Conservation (phyloP, 2,329 filamentous ascomycete species). For the Curvularia lunata region DNA sequence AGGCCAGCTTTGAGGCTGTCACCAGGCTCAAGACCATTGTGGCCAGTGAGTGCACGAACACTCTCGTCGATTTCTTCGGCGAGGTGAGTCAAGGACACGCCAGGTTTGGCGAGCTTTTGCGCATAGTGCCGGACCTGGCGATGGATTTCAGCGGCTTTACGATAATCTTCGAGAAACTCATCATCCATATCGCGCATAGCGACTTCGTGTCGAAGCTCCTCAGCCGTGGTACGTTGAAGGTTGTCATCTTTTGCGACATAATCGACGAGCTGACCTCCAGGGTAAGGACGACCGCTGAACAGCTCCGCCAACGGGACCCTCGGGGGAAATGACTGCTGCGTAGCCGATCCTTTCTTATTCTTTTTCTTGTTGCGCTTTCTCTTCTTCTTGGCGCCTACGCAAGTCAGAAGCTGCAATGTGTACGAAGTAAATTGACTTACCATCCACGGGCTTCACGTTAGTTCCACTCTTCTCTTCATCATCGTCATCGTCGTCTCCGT, state of each 20-base stretch:
- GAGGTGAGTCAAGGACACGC: constrained; percentile 77
- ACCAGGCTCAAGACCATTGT: constrained; percentile 75
- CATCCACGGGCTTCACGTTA: constrained; percentile 31
- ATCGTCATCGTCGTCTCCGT: constrained; percentile 54
- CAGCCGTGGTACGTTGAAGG: constrained; percentile 75
- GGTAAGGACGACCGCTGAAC: constrained; percentile 72
- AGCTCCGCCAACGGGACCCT: constrained; percentile 73
- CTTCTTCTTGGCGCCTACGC: constrained; percentile 72
- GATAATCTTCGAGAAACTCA: constrained; percentile 78
- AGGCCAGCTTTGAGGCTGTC: constrained; percentile 80
- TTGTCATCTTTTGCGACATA: constrained; percentile 72
- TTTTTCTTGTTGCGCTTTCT: constrained; percentile 71
- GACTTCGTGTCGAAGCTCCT: constrained; percentile 77
- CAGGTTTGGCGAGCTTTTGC: constrained; percentile 77
- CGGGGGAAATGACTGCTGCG: constrained; percentile 74
- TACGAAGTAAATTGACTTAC: constrained; percentile 16
- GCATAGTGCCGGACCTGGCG: constrained; percentile 84
- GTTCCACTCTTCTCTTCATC: constrained; percentile 49
- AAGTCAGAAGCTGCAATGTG: constrained; percentile 13
- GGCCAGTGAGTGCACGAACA: constrained; percentile 75
- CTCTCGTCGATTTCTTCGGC: constrained; percentile 83
- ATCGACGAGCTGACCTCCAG: constrained; percentile 75
- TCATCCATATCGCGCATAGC: constrained; percentile 71
- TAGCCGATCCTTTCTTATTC: constrained; percentile 64
- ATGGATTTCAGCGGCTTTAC: constrained; percentile 84